Evolutionary conservation across 257 asterid species (phyloP).

Genomic region (Fraxinus cuspidata): DNA sequence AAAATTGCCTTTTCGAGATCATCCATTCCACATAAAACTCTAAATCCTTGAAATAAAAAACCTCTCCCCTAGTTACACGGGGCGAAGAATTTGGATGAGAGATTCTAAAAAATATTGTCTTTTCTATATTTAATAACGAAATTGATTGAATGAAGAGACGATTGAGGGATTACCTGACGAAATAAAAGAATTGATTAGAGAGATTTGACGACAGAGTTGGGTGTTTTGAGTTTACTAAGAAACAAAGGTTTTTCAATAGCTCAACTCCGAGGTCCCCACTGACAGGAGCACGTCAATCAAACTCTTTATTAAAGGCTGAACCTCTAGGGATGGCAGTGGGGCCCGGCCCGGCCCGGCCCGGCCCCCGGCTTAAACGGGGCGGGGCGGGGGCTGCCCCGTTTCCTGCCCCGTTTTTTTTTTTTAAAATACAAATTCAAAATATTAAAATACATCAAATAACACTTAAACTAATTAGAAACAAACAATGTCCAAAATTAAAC

Average conservation of each 20-base stretch:
- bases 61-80: not conserved
- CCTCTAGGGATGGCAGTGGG: too few species aligned
- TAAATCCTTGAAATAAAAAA: constrained; percentile 39
- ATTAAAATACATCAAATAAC: too few species aligned
- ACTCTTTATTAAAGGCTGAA: too few species aligned
- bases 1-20: constrained; percentile 88
- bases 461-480: too few species aligned
- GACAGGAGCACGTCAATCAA: not conserved
- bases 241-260: constrained; percentile 21
- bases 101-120: constrained; percentile 1
- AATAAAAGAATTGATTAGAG: constrained; percentile 7
- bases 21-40: constrained; percentile 60
- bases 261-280: constrained; percentile 24
- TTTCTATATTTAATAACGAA: constrained; percentile 16
- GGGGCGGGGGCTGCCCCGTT: too few species aligned
- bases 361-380: too few species aligned
- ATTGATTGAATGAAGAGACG: constrained; percentile 30
- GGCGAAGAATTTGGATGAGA: not conserved
- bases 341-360: too few species aligned
- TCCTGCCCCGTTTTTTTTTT: too few species aligned
- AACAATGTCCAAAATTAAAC: too few species aligned
- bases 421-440: too few species aligned
- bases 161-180: constrained; percentile 25
- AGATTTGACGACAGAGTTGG: constrained; percentile 27
- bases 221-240: constrained; percentile 33